These are phyloP conservation scores for Mesembryanthemum crystallinum DNA, from an alignment of 148 eudicot species.

Conservation along the genomic window DNA sequence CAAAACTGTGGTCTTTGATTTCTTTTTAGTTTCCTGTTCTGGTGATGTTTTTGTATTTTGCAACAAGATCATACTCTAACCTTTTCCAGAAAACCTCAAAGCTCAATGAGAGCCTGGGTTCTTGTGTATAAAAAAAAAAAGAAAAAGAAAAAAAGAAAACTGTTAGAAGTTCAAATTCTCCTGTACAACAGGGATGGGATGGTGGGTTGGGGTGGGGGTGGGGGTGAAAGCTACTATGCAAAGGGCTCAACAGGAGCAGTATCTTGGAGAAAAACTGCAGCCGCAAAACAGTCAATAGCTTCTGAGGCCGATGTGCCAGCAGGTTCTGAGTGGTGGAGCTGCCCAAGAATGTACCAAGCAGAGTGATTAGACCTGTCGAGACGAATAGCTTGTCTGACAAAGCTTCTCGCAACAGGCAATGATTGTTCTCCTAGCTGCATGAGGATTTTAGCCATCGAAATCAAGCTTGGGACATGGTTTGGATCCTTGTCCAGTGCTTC, in stretches of 20 bases:
- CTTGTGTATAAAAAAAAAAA: background rate
- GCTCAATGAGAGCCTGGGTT: background rate
- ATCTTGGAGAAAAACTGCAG: constrained; percentile 70
- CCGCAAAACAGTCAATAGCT: constrained; percentile 77
- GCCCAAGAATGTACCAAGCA: constrained; percentile 84
- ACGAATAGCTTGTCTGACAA: constrained; percentile 62
- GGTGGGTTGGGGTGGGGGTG: too few relatives aligned
- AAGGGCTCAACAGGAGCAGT: constrained; percentile 82
- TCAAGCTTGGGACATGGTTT: constrained; percentile 78
- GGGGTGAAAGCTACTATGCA: too few relatives aligned
- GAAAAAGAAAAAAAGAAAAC: too few relatives aligned
- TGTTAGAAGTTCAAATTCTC: background rate
- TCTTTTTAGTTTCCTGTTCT: background rate
- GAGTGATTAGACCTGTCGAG: constrained; percentile 60
- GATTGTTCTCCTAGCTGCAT: constrained; percentile 43
- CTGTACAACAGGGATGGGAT: constrained; percentile 17
- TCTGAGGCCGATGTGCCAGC: constrained; percentile 42
- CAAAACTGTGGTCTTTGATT: constrained; percentile 19
- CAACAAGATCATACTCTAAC: background rate
- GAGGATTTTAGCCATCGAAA: constrained; percentile 57
- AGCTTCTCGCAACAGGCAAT: constrained; percentile 59
- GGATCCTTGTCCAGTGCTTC: constrained; percentile 76
- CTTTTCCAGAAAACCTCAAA: background rate
- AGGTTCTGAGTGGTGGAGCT: constrained; percentile 51
- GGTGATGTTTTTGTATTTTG: background rate